phyloP scores from a whole-genome alignment of 768 basidiomycete species.

The Tricholoma hemisulphureum region DNA sequence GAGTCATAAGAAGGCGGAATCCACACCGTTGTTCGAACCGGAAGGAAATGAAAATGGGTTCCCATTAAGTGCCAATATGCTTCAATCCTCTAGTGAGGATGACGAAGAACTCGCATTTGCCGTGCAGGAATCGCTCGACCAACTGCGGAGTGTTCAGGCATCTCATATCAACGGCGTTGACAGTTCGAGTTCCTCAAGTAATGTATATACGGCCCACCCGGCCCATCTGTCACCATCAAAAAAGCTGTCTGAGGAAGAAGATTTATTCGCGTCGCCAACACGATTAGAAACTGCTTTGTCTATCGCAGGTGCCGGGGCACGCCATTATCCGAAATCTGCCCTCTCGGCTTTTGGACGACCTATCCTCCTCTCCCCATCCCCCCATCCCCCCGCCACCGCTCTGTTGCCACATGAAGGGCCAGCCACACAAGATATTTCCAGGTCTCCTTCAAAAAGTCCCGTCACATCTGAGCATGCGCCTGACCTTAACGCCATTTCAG shows the following conservation, averaged over 20 bases:
- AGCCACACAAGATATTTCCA: background rate
- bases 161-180: background rate
- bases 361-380: conserved; percentile 22
- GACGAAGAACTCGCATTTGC: conserved; percentile 61
- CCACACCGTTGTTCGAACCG: conserved; percentile 56
- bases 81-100: conserved; percentile 34
- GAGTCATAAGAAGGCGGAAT: conserved; percentile 33
- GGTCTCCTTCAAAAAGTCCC: background rate
- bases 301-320: conserved; percentile 56
- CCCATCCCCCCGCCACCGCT: conserved; percentile 4
- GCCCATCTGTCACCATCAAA: background rate
- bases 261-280: conserved; percentile 29
- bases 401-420: background rate
- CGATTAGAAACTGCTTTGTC: conserved; percentile 67
- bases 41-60: conserved; percentile 29
- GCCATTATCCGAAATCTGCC: conserved; percentile 5
- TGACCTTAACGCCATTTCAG: background rate
- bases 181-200: background rate
- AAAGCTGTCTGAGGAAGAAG: conserved; percentile 17
- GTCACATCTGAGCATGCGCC: background rate
- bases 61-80: background rate
- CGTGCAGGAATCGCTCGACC: conserved; percentile 59
- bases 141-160: conserved; percentile 8
- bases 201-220: background rate
- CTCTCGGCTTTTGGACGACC: conserved; percentile 30